Conservation (phyloP, 163 green algal genomes). For the Volvox carteri region DNA sequence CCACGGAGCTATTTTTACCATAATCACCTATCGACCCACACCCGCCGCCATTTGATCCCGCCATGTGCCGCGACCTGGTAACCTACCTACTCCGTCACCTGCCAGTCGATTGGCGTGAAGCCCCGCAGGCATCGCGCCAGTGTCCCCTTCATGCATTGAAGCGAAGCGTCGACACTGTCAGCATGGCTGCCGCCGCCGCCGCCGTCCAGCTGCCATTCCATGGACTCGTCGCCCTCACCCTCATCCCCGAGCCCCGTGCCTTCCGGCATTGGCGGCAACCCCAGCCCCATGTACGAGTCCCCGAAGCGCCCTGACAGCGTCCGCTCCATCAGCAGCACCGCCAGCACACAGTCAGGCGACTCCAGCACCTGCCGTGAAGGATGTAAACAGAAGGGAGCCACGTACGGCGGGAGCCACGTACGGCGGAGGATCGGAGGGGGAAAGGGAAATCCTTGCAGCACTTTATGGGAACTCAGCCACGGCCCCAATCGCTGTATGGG, state of each 20-base stretch:
- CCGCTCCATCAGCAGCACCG: conserved; percentile 43
- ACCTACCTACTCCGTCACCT: no score
- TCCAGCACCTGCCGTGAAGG: conserved; percentile 26
- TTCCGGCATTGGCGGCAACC: conserved; percentile 24
- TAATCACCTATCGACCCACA: no score
- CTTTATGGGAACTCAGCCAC: no score
- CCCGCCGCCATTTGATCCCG: no score
- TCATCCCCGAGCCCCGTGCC: background rate
- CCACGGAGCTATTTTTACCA: no score
- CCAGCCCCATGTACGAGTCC: conserved; percentile 34
- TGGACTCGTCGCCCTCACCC: background rate
- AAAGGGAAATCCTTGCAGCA: no score
- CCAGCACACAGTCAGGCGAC: conserved; percentile 47
- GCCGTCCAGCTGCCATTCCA: background rate
- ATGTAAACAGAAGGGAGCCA: no score
- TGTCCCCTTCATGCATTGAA: background rate
- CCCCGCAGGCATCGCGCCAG: conserved; percentile 43
- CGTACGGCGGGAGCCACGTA: no score
- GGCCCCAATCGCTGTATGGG: no score
- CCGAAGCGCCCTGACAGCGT: conserved; percentile 32
- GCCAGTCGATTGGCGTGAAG: conserved; percentile 7
- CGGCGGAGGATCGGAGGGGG: no score
- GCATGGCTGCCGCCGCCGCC: background rate
- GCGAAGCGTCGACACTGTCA: conserved; percentile 24
- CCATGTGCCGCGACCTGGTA: no score